Base-by-base conservation (phyloP, 345 rosid genomes). In the Iberis pinnata region DNA sequence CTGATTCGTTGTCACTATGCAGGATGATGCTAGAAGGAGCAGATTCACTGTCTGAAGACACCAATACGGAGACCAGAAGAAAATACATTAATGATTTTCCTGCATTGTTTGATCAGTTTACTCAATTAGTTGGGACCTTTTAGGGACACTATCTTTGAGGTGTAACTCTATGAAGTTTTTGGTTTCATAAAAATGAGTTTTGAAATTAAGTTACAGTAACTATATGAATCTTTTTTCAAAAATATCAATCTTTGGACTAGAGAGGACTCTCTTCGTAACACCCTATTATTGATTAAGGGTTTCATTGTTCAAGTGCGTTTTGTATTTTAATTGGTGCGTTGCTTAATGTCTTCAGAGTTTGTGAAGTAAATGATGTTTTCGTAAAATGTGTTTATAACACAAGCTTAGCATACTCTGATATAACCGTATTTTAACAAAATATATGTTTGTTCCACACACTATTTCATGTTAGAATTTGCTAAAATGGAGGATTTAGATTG, bases 21-120 rank as follows among this genome's bases (percentile, higher is more conserved):
- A 89, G 97, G 97, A 83, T 53, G 95, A 89, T 72, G 68, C 93
- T 2, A 73, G 80, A 49, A 83, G 81, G 72, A 56, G 68, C 25
- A 82, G 97, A 47, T 89, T 83, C 65, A 74, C 25, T 49, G 84
- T 77, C n/a, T 89, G 78, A 89, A 52, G 43, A 52, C 41, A 52
- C 24, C 50, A 22, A 35, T 16, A 13, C 12, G 43, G 57, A 58
- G 43, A 29, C 60, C 44, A 5, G 56, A 40, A 54, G 61, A 54
- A 53, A 51, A 38, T 60, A 49, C 60, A 29, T n/a, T 46, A 44
- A n/a, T 58, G 32, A 31, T 43, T 66, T 53, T 66, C 60, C 29
- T 59, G 49, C 49, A 51, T 52, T 66, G 64, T 58, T 58, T 52
- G 41, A 60, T 45, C 13, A 12, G 64, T 55, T 56, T 29, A 45